Base-by-base conservation (phyloP, 176 grass and related monocot species). In the Tillandsia leiboldiana region DNA sequence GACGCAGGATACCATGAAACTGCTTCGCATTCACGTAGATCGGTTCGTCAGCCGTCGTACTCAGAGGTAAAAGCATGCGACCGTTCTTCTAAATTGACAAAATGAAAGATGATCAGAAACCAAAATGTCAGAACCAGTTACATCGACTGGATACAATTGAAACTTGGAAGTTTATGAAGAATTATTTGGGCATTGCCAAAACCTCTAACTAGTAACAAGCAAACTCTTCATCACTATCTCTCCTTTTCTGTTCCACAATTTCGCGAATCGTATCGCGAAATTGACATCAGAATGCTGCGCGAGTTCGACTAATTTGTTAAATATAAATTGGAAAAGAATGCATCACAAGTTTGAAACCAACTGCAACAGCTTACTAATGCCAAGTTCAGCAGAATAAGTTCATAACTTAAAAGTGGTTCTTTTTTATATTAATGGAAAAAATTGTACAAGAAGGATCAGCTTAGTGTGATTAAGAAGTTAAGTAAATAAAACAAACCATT, bases 21-120 rank as follows among this genome's bases (percentile, higher is more conserved):
- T 92, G 89, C 63, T 85, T 92, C 28, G 89, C 70, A 50, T 88
- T 92, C 69, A 92, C 85, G 72, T 78, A 88, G 17, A 92, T 52
- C 27, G 85, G 76, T 47, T 70, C 85, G 0, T 78, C 74, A 15
- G 77, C 22, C 13, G 64, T 53, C 22, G 79, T 71, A 51, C 63
- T 83, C 49, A 74, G 74, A 27, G 76, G 81, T 49, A 87, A 77
- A 70, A 82, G 81, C 68, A 84, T 74, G 50, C 77, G 69, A 1
- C 69, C 78, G 24, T 81, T 68, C 88, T 87, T 72, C 64, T 48
- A n/a, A 23, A 26, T 4, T 27, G 28, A 51, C 23, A 29, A 11
- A 12, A 49, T 58, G 51, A 11, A 22, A 1, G 68, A 51, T 76
- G 51, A 29, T 26, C 20, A 50, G 72, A 52, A 11, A 64, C 29